Conservation (phyloP, 2,329 filamentous ascomycete genomes). For the Zymoseptoria brevis region DNA sequence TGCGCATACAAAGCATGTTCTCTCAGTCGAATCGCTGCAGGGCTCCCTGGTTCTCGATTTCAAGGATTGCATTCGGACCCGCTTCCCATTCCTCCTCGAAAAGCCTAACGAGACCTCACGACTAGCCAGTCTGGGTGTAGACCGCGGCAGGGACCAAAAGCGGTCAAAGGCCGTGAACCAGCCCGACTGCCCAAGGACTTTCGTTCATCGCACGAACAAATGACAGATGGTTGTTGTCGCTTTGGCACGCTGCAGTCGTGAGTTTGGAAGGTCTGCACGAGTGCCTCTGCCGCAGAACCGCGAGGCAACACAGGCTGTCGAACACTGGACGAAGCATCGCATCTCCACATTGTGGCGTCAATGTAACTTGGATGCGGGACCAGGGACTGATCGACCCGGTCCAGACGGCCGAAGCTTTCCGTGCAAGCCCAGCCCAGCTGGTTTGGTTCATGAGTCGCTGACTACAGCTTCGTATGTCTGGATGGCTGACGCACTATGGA, state of each 20-base stretch:
- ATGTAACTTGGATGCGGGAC: background rate
- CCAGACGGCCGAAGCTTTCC: too few relatives aligned
- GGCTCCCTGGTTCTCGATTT: too few relatives aligned
- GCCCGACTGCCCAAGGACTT: background rate
- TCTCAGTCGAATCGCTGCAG: too few relatives aligned
- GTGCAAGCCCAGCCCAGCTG: background rate
- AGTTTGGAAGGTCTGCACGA: background rate
- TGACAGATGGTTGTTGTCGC: background rate
- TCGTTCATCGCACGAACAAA: background rate
- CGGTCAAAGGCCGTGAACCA: too few relatives aligned
- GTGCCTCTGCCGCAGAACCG: background rate
- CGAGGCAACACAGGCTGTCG: background rate
- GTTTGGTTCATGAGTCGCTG: background rate
- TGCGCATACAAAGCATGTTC: too few relatives aligned
- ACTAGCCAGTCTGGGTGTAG: too few relatives aligned
- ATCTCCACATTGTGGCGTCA: background rate
- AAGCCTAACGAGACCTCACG: too few relatives aligned
- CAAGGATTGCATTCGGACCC: too few relatives aligned
- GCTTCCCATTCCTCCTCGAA: too few relatives aligned
- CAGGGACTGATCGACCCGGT: background rate
- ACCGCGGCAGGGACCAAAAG: too few relatives aligned
- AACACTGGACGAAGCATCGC: background rate
- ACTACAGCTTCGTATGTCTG: background rate
- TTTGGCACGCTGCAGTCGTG: too few relatives aligned
- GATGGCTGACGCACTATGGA: background rate